Base-by-base conservation (phyloP, 805 yeast species). In the Candida morakotiae region DNA sequence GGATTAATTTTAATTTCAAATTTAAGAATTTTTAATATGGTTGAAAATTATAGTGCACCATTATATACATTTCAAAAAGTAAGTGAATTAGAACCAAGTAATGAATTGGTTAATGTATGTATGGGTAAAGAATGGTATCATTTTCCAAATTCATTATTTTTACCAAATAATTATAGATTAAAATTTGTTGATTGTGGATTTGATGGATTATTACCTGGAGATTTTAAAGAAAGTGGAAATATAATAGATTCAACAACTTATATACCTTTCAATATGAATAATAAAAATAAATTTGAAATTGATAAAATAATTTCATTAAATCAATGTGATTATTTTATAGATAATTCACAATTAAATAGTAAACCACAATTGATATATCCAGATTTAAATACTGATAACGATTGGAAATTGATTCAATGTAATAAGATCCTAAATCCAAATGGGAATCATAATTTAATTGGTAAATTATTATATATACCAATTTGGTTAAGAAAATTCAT, bases 91-190 rank as follows among this genome's bases (percentile, higher is more conserved):
- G 34, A 43, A n/a, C 14, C 13, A 13, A 19, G 28, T 10, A 4
- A 11, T 11, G 27, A 31, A 9, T 3, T 15, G 9, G 10, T n/a
- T 9, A 82, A 78, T 46, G 82, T 91, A 0, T 91, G 98, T 59
- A 71, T 84, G n/a, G 97, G 96, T 2, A 73, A 95, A 41, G 97
- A 91, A 62, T 89, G 97, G 97, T 87, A 87, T 52, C 84, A 91
- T 53, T 89, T 67, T 59, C 96, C 98, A 8, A 79, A 85, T 1
- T 88, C 96, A 0, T 85, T 88, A 55, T 87, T 89, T 53, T 62
- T 91, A 17, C 81, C 85, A 3, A 71, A 75, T 4, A 65, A 76
- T 40, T 71, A 71, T 49, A 64, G 96, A 46, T 62, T 87, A 17
- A 67, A 67, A 48, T 91, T 87, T 56, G 77, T 85, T 8, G 64